Base-by-base conservation (phyloP, 768 basidiomycete genomes). In the Russula vinacea region DNA sequence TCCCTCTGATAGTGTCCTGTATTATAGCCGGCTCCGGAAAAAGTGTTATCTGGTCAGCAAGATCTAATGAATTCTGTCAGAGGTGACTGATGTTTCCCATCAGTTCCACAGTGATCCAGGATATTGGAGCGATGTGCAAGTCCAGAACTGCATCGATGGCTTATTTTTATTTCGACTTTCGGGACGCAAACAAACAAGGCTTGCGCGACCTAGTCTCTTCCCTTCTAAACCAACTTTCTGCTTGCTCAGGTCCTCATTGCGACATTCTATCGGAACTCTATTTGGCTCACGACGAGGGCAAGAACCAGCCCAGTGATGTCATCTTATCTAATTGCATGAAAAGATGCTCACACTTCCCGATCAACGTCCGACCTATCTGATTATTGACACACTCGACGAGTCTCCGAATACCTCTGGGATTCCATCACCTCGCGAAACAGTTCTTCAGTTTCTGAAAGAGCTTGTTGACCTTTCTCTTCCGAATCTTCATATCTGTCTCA, bases 1-100 rank as follows among this genome's bases (percentile, higher is more conserved):
- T 4, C 14, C 17, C 2, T 4, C 29, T 37, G 32, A 47, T 24
- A 10, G 1, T 13, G 1, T 17, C 14, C 17, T n/a, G 2, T 10
- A 29, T 57, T 35, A 2, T 37, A 60, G 62, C 54, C 19, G 62
- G 62, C 32, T 50, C 55, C 7, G 62, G 62, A 0, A 62, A 62
- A 24, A 62, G 32, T 16, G 13, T 40, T 14, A 47, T 62, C 7
- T 50, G 62, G 62, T 62, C 19, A 6, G 62, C 51, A 1, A 8
- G 2, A 7, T 7, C 10, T 42, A 14, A 54, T 24, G 39, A 19
- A 14, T 22, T 26, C 7, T 35, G 13, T 32, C 2, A 5, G 14
- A 5, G 5, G 5, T 47, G n/a, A 19, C 7, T 29, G 19, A 54
- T 9, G 1, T 42, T 13, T 9, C 39, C 14, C 5, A 2, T 51